Percentiles rank a stretch among this genome's conserved stretches.
Conservation (phyloP, 176 grass and related monocot species). For the Zea luxurians region DNA sequence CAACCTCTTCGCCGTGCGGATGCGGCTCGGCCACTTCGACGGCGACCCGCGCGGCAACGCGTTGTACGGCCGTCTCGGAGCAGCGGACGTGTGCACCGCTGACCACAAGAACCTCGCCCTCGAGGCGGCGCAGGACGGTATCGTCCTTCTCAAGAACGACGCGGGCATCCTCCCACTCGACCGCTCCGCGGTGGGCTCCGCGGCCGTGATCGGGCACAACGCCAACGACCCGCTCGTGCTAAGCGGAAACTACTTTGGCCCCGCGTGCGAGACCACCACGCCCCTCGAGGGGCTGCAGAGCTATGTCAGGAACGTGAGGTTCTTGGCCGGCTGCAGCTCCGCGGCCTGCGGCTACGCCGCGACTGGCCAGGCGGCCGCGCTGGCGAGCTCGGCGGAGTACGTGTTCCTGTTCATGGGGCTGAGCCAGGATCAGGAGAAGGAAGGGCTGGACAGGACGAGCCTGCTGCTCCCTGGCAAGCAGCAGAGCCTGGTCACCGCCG, state of each 20-base stretch:
- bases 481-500: constrained; percentile 54
- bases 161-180: constrained; percentile 43
- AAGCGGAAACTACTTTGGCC: constrained; percentile 70
- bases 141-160: constrained; percentile 79
- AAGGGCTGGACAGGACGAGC: constrained; percentile 59
- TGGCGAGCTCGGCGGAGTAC: constrained; percentile 44
- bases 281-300: constrained; percentile 43
- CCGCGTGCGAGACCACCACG: constrained; percentile 47
- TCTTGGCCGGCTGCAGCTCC: constrained; percentile 53
- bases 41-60: constrained; percentile 44
- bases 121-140: constrained; percentile 65
- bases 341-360: constrained; percentile 27
- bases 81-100: constrained; percentile 46
- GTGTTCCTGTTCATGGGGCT: constrained; percentile 70
- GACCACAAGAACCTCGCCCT: constrained; percentile 57
- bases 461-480: constrained; percentile 71
- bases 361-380: constrained; percentile 18
- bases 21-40: constrained; percentile 78
- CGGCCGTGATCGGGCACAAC: constrained; percentile 64
- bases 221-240: constrained; percentile 42
- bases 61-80: constrained; percentile 46
- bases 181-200: constrained; percentile 4
- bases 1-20: constrained; percentile 58
- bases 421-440: constrained; percentile 60
- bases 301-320: constrained; percentile 24